These are phyloP conservation scores for Trametes villosa DNA, from an alignment of 768 basidiomycete species.

Conservation along the genomic window DNA sequence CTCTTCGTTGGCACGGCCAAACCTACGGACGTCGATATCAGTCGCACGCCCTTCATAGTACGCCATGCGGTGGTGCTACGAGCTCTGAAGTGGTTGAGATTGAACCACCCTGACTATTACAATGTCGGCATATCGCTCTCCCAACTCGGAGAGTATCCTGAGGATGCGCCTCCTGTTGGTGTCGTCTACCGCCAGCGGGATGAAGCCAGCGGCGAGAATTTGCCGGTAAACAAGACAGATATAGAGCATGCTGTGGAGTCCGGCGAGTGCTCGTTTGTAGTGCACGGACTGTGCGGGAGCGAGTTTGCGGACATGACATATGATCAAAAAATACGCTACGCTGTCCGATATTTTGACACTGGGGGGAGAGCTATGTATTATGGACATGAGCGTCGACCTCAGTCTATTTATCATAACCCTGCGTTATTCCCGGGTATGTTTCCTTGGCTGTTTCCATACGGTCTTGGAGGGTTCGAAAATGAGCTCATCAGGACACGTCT, in stretches of 20 bases:
- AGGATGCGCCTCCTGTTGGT: conserved; percentile 10
- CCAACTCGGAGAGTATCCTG: conserved; percentile 12
- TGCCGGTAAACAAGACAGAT: background rate
- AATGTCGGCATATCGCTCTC: conserved; percentile 14
- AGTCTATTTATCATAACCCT: conserved; percentile 23
- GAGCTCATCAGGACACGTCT: background rate
- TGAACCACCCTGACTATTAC: conserved; percentile 24
- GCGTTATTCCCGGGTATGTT: conserved; percentile 20
- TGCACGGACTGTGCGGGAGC: conserved; percentile 12
- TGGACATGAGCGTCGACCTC: conserved; percentile 1
- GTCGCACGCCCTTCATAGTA: conserved; percentile 28
- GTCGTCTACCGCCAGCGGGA: background rate
- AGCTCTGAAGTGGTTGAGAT: conserved; percentile 28
- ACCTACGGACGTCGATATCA: conserved; percentile 34
- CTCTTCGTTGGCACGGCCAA: conserved; percentile 35
- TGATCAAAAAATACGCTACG: background rate
- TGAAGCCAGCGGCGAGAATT: background rate
- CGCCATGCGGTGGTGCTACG: conserved; percentile 22
- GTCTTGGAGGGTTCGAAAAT: conserved; percentile 17
- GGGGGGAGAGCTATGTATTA: conserved; percentile 1
- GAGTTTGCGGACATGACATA: background rate
- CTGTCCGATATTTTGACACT: conserved; percentile 10
- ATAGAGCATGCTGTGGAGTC: background rate
- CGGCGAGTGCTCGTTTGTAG: conserved; percentile 9
- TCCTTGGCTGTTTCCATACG: conserved; percentile 27